Conservation (phyloP, 2,329 filamentous ascomycete genomes). For the Colletotrichum abscissum region DNA sequence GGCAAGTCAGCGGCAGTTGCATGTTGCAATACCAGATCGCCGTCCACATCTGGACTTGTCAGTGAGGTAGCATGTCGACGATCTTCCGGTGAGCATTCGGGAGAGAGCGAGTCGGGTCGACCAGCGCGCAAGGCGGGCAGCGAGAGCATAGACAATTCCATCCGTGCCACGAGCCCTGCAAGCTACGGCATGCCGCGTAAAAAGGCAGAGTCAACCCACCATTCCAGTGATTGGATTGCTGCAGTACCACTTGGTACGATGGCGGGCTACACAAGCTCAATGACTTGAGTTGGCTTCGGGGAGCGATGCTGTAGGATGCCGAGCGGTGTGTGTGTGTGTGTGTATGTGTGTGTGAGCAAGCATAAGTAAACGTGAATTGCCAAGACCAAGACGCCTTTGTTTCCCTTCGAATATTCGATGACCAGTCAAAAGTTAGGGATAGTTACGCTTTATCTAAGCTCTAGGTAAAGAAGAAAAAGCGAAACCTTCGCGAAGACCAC, state of each 20-base stretch:
- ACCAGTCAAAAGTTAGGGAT: not conserved
- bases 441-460: not conserved
- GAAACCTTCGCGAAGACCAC: constrained; percentile 7
- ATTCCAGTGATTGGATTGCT: not conserved
- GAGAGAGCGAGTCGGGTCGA: not conserved
- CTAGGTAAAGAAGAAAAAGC: not conserved
- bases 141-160: constrained; percentile 30
- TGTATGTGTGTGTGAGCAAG: not conserved
- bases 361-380: not conserved
- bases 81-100: not conserved
- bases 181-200: not conserved
- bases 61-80: constrained; percentile 11
- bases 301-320: constrained; percentile 8
- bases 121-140: not conserved
- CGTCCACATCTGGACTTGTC: not conserved
- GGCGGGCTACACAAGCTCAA: not conserved
- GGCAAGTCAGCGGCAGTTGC: not conserved
- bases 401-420: not conserved
- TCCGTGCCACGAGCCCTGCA: constrained; percentile 25
- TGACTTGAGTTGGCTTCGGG: not conserved
- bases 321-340: not conserved
- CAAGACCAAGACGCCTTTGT: constrained; percentile 2
- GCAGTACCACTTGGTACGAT: not conserved
- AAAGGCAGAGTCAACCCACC: not conserved
- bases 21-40: not conserved